Evolutionary conservation across 2,329 filamentous ascomycete genomes (phyloP), one percentile per base, ranked within the genome.

Genomic region (Cordyceps militaris): DNA sequence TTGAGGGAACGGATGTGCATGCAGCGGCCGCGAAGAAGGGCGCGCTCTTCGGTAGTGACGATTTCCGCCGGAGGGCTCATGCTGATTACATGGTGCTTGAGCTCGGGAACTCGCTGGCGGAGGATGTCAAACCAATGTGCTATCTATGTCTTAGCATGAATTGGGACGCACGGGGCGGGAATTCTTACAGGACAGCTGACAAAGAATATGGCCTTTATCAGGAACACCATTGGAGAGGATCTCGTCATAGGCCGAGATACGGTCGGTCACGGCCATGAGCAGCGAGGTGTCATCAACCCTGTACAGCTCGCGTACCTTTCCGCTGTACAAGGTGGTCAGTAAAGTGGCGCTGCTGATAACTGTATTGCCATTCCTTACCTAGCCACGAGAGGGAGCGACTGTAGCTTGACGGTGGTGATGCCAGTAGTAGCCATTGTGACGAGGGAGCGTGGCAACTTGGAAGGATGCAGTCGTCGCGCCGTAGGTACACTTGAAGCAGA

Each of bases 181-280:
- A 43, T 19, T 16, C 56, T 19, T 43, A 58, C 56, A 58, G 1
- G 73, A 75, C 38, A 72, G 64, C 48, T 70, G 66, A 28, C 75
- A 79, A 51, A 83, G 73, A 53, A 82, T 72, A 59, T 71, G 69
- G 63, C 81, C 81, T 74, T 84, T 84, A 67, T 74, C 67, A 47
- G 76, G 75, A 52, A 81, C 76, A 62, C 76, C 76, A 66, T 94
- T 97, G 66, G 82, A 76, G 79, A 96, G 85, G 65, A 96, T 84
- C 65, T 95, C 91, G 80, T 97, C 93, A 78, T 93, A 97, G 57
- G 94, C 94, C 24, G 91, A 96, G 71, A 97, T 94, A 64, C 94
- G 87, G 75, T 97, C 92, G 14, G 89, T 88, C 24, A 89, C 87
- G 57, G 92, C 85, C 69, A 96, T 93, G 58, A 96, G 85, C 4